A percentile compares a stretch with the other conserved stretches of the same genome.
These are phyloP conservation scores for Colletotrichum cuscutae DNA, from an alignment of 2,329 filamentous ascomycete species.

Conservation along the genomic window DNA sequence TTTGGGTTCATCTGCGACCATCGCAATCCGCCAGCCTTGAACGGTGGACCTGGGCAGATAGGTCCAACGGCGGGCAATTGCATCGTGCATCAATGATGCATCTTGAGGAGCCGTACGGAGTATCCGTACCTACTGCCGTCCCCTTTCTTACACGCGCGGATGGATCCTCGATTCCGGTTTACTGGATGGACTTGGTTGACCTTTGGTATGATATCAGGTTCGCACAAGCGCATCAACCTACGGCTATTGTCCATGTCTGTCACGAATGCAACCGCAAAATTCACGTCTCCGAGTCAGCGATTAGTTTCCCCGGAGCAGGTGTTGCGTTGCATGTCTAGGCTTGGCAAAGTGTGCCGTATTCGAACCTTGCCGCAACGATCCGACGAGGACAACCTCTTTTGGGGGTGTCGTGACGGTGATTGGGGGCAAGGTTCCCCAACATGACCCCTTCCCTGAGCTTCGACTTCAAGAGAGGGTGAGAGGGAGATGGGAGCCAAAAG, in stretches of 20 bases:
- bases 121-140: background rate
- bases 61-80: background rate
- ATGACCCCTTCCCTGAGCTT: slow-evolving; percentile 19
- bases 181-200: background rate
- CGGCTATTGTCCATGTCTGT: background rate
- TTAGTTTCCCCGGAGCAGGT: background rate
- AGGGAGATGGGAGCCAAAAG: background rate
- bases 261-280: background rate
- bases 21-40: background rate
- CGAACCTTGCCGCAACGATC: slow-evolving; percentile 12
- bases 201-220: background rate
- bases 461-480: background rate
- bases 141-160: background rate
- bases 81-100: slow-evolving; percentile 20
- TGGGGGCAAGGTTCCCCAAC: slow-evolving; percentile 17
- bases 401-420: background rate
- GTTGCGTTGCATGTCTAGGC: slow-evolving; percentile 1
- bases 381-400: background rate
- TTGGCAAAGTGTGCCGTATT: slow-evolving; percentile 17
- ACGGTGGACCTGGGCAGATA: background rate
- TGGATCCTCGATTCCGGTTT: background rate
- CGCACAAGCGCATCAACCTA: background rate
- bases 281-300: slow-evolving; percentile 8
- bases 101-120: background rate
- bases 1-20: slow-evolving; percentile 9